Conservation (phyloP, 1,284 basidiomycete genomes). For the Ganoderma leucocontextum region DNA sequence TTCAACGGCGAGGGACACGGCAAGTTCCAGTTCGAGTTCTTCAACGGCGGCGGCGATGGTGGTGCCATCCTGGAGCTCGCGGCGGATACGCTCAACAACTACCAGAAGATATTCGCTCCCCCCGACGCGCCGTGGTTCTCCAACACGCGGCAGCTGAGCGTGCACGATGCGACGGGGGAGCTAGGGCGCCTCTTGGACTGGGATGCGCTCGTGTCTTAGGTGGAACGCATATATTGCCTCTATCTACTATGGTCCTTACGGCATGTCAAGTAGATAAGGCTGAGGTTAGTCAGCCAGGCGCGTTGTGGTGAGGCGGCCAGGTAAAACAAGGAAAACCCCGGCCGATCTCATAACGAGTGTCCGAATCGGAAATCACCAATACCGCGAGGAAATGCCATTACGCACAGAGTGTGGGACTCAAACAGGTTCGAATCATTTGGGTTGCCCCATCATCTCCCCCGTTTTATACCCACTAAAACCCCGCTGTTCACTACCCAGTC, state of each 20-base stretch:
- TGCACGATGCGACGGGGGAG: slow-evolving; percentile 1
- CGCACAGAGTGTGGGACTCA: slow-evolving; percentile 30
- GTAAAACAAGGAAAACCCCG: no score
- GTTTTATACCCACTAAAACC: slow-evolving; percentile 40
- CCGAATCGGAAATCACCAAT: background rate
- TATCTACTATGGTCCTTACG: no score
- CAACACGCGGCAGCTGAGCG: background rate
- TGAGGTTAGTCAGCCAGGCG: no score
- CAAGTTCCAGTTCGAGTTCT: slow-evolving; percentile 3
- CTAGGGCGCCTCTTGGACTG: background rate
- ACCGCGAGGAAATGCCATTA: slow-evolving; percentile 28
- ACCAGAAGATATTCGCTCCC: background rate
- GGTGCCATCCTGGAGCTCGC: background rate
- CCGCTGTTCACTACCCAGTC: slow-evolving; percentile 18
- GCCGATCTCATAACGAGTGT: no score
- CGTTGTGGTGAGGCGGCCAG: no score
- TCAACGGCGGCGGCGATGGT: background rate
- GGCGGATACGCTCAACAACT: slow-evolving; percentile 1
- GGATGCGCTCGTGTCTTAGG: background rate
- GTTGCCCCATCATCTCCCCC: slow-evolving; percentile 8
- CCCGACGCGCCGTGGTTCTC: background rate
- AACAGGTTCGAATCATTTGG: background rate
- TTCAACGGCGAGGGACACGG: background rate
- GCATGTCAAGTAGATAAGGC: no score
- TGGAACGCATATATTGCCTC: no score